Percentiles rank a stretch among this genome's conserved stretches.
phyloP scores from a whole-genome alignment of 2,329 filamentous ascomycete genomes.

The Aureobasidium vineae region DNA sequence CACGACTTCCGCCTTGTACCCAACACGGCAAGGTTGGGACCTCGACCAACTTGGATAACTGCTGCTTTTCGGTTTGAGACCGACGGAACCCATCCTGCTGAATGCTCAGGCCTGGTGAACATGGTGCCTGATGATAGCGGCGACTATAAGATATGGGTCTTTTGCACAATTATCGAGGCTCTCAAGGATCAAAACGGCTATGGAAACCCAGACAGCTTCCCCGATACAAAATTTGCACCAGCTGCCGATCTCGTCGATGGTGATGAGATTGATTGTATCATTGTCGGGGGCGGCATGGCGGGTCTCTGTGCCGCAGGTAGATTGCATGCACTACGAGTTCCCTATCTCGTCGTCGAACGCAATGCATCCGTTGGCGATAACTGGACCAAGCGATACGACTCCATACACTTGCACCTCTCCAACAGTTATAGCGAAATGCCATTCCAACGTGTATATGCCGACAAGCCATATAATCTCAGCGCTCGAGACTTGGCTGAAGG shows the following conservation, averaged over 20 bases:
- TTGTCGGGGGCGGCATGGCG: conserved; percentile 47
- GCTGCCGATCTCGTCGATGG: conserved; percentile 25
- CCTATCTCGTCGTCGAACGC: conserved; percentile 48
- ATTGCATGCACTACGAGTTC: conserved; percentile 45
- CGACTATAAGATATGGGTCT: conserved; percentile 43
- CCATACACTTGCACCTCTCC: conserved; percentile 44
- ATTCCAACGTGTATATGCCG: conserved; percentile 31
- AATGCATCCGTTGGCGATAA: conserved; percentile 47
- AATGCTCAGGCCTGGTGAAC: conserved; percentile 39
- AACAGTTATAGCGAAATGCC: conserved; percentile 45
- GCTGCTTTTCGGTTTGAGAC: conserved; percentile 36
- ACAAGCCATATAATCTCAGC: conserved; percentile 30
- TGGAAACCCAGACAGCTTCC: conserved; percentile 31
- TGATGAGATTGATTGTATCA: conserved; percentile 35
- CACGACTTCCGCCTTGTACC: conserved; percentile 30
- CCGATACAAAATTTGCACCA: conserved; percentile 1
- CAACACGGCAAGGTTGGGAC: conserved; percentile 30
- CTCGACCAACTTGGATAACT: conserved; percentile 33
- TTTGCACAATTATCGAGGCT: conserved; percentile 41
- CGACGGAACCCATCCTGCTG: conserved; percentile 29
- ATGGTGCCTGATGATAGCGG: conserved; percentile 38
- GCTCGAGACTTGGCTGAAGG: conserved; percentile 30
- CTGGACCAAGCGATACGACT: conserved; percentile 50
- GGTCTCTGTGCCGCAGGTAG: conserved; percentile 48
- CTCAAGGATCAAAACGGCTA: conserved; percentile 40